A percentile compares a stretch with the other conserved stretches of the same genome.
Evolutionary conservation across 208 protist genomes (phyloP).

Genomic region (Strigomonas culicis): DNA sequence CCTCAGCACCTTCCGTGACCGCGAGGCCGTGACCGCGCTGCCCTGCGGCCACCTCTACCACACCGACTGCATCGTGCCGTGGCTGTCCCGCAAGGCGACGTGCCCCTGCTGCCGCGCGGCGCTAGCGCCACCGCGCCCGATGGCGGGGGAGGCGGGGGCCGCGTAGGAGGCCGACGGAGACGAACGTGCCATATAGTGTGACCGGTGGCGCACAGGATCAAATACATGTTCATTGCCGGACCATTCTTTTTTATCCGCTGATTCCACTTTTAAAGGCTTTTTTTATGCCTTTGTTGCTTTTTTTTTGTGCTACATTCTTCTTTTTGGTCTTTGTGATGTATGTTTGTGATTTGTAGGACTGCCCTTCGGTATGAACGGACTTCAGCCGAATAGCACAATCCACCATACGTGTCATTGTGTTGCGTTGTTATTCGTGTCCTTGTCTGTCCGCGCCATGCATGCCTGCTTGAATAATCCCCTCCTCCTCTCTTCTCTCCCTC

Average conservation of each 20-base stretch:
- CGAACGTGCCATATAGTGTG: not conserved
- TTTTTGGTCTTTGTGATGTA: not conserved
- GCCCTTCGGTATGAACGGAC: no score
- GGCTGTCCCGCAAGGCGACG: conserved; percentile 22
- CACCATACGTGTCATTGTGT: conserved; percentile 3
- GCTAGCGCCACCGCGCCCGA: not conserved
- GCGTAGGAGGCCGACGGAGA: not conserved
- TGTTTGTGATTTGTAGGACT: no score
- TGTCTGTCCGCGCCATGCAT: not conserved
- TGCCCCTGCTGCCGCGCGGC: conserved; percentile 27
- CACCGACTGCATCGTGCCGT: conserved; percentile 23
- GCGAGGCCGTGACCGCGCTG: conserved; percentile 32
- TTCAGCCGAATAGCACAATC: no score
- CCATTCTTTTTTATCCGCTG: not conserved
- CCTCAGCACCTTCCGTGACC: conserved; percentile 16
- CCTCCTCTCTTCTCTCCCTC: conserved; percentile 9
- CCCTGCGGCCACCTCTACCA: conserved; percentile 32
- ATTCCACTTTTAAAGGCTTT: not conserved
- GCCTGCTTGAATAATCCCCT: not conserved
- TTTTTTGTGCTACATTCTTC: conserved; percentile 5
- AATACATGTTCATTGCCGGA: not conserved
- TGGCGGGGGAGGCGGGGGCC: not conserved
- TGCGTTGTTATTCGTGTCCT: conserved; percentile 6
- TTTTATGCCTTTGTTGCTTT: conserved; percentile 9
- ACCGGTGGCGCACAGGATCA: not conserved